phyloP scores from a whole-genome alignment of 345 rosid species.

The Anacardium occidentale region DNA sequence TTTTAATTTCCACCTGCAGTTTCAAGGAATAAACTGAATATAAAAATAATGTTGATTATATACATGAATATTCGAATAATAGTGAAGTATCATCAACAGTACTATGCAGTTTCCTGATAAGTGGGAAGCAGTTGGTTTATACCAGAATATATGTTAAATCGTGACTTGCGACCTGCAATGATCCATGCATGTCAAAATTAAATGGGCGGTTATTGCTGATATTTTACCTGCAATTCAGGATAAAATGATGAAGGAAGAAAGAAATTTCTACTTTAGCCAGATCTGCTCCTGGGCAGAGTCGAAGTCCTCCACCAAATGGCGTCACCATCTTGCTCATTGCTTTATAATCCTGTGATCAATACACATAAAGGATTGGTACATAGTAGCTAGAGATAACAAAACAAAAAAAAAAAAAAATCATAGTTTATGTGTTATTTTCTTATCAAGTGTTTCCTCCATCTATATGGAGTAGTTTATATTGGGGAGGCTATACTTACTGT shows the following conservation, averaged over 20 bases:
- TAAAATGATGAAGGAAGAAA: slow-evolving; percentile 87
- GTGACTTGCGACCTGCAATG: not conserved
- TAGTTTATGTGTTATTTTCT: too few relatives aligned
- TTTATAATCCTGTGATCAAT: slow-evolving; percentile 13
- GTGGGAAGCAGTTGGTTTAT: slow-evolving; percentile 21
- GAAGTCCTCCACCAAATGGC: slow-evolving; percentile 86
- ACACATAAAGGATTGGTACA: too few relatives aligned
- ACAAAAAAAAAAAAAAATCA: too few relatives aligned
- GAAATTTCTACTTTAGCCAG: slow-evolving; percentile 67
- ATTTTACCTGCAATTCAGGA: slow-evolving; percentile 64
- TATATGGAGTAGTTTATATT: too few relatives aligned
- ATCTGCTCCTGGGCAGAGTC: slow-evolving; percentile 84
- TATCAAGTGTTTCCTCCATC: too few relatives aligned
- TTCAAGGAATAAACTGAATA: not conserved
- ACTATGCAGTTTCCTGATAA: slow-evolving; percentile 30
- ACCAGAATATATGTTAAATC: slow-evolving; percentile 9
- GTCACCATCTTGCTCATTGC: slow-evolving; percentile 53
- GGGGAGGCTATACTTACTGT: slow-evolving; percentile 35
- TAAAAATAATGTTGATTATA: not conserved
- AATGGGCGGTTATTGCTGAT: slow-evolving; percentile 1
- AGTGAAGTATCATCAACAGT: not conserved
- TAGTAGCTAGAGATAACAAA: too few relatives aligned
- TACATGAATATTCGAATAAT: not conserved
- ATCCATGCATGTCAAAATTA: not conserved
- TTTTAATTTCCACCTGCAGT: slow-evolving; percentile 63